Percentiles rank a stretch among this genome's conserved stretches.
Conservation (phyloP, 2,329 filamentous ascomycete genomes). For the Fusarium tupiense region DNA sequence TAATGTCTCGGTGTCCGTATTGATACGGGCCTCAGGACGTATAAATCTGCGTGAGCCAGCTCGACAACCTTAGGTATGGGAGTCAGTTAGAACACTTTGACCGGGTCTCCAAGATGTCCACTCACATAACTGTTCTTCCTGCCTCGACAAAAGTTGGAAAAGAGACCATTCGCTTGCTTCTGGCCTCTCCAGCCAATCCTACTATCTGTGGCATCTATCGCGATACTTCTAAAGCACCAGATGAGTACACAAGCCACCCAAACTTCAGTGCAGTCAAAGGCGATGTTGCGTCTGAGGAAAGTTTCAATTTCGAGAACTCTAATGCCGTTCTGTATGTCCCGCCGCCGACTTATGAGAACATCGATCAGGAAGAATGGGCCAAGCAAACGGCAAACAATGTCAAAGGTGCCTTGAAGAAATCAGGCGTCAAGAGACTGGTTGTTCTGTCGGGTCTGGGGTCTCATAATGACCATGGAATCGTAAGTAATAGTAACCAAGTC, state of each 20-base stretch:
- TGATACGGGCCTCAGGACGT: neutral
- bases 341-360: constrained; percentile 42
- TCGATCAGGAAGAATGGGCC: constrained; percentile 37
- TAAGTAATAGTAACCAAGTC: constrained; percentile 6
- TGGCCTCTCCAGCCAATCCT: constrained; percentile 32
- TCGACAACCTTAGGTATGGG: neutral
- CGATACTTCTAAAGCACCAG: constrained; percentile 40
- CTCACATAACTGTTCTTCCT: constrained; percentile 45
- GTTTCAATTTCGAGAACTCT: constrained; percentile 42
- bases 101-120: constrained; percentile 31
- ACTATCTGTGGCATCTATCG: constrained; percentile 45
- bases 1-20: neutral
- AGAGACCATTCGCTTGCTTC: constrained; percentile 40
- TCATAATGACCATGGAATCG: constrained; percentile 43
- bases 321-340: constrained; percentile 48
- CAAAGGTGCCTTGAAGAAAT: constrained; percentile 28
- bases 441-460: constrained; percentile 44
- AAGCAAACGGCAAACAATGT: constrained; percentile 38
- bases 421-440: constrained; percentile 29
- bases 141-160: constrained; percentile 45
- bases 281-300: constrained; percentile 38
- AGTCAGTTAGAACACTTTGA: neutral
- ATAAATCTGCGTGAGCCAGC: neutral
- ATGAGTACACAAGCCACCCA: constrained; percentile 39
- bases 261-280: constrained; percentile 43